Conservation (phyloP, 495 filamentous ascomycete genomes). For the Tuber brumale region DNA sequence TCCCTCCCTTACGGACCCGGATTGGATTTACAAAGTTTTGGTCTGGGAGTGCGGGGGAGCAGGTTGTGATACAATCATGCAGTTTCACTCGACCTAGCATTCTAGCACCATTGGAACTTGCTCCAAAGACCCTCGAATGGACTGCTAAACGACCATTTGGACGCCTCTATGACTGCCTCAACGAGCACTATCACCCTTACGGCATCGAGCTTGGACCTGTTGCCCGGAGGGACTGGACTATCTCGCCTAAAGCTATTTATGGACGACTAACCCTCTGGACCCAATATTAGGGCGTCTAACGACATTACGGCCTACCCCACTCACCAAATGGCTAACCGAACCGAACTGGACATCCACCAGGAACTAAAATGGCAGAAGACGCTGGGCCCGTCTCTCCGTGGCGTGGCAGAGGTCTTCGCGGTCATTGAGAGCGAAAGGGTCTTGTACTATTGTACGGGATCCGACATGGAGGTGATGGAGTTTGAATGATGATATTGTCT, state of each 20-base stretch:
- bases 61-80: not conserved
- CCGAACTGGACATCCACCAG: not conserved
- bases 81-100: not conserved
- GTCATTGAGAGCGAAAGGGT: conserved; percentile 5
- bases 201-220: not conserved
- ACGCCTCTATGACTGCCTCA: not conserved
- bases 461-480: not conserved
- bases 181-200: not conserved
- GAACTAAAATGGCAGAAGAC: conserved; percentile 1
- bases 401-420: not conserved
- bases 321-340: not conserved
- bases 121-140: not conserved
- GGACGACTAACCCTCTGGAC: not conserved
- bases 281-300: not conserved
- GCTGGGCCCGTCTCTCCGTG: not conserved
- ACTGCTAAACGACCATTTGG: not conserved
- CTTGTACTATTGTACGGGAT: not conserved
- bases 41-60: not conserved
- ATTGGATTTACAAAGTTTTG: not conserved
- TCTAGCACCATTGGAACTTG: not conserved
- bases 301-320: not conserved
- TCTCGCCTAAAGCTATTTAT: not conserved
- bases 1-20: not conserved
- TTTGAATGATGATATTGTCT: not conserved
- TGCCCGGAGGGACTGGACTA: not conserved